These are phyloP conservation scores for Trichoderma koningii DNA, from an alignment of 2,329 filamentous ascomycete genomes.

Conservation along the genomic window DNA sequence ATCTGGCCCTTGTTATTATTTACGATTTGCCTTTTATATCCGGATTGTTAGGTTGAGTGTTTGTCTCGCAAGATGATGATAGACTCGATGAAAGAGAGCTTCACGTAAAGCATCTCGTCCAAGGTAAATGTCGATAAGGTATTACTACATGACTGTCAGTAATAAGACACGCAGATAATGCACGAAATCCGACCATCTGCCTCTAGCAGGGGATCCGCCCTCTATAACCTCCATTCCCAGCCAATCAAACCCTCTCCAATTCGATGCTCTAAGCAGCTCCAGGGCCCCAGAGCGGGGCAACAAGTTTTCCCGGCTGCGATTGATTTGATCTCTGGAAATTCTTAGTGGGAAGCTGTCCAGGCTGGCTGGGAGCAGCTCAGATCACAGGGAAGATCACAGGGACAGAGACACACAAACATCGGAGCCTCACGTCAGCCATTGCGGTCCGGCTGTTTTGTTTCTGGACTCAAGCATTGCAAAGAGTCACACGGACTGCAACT, in stretches of 20 bases:
- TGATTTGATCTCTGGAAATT: neutral
- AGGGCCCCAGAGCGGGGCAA: constrained; percentile 18
- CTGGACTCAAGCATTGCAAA: neutral
- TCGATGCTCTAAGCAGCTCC: constrained; percentile 24
- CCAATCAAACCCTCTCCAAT: constrained; percentile 29
- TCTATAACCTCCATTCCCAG: neutral
- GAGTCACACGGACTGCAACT: constrained; percentile 8
- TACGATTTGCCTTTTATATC: no score
- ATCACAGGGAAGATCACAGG: constrained; percentile 44
- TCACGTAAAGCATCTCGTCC: neutral
- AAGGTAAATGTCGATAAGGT: neutral
- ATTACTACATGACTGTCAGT: neutral
- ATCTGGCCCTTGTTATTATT: no score
- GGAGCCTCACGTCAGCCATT: constrained; percentile 26
- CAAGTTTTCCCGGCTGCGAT: constrained; percentile 3
- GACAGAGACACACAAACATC: constrained; percentile 33
- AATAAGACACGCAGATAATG: neutral
- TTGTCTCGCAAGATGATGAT: no score
- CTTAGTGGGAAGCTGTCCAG: constrained; percentile 7
- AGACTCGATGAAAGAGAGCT: no score
- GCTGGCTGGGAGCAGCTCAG: constrained; percentile 1
- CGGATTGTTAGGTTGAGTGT: no score
- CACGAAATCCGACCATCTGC: constrained; percentile 1
- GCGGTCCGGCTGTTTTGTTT: neutral
- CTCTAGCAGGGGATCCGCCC: neutral